A percentile compares a stretch with the other conserved stretches of the same genome.
These are phyloP conservation scores for Rhodotorula sp. DNA, from an alignment of 1,284 basidiomycete species.

Conservation along the genomic window DNA sequence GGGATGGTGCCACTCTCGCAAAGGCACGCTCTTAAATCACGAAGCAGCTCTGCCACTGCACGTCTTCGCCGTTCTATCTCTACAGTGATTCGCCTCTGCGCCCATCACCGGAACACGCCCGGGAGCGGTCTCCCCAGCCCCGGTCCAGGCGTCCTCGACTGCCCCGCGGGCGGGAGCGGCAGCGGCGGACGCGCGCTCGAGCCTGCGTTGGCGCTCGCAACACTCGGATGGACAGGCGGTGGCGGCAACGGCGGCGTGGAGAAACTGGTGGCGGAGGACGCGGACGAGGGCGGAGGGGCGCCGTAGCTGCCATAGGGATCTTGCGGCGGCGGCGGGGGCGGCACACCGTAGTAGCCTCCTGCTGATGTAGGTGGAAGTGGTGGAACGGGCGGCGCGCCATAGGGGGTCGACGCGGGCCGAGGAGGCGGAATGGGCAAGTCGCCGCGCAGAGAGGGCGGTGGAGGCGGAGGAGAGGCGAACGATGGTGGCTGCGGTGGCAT, in stretches of 20 bases:
- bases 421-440: background rate
- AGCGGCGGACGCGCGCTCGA: background rate
- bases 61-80: no score
- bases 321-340: background rate
- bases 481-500: background rate
- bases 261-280: no score
- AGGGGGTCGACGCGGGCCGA: background rate
- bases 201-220: no score
- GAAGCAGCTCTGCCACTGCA: no score
- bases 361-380: background rate
- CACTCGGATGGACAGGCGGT: no score
- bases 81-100: no score
- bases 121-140: background rate
- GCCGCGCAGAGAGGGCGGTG: slow-evolving; percentile 19
- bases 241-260: no score
- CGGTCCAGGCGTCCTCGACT: background rate
- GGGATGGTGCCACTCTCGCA: no score
- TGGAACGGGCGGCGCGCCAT: background rate
- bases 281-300: no score
- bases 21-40: no score
- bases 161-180: slow-evolving; percentile 9
- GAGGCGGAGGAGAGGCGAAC: slow-evolving; percentile 20
- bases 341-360: background rate
- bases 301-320: no score
- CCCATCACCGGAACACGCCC: background rate